Evolutionary conservation across 73 alveolate species (phyloP), one percentile per base, ranked within the genome.

Genomic region (Paramecium sonneborni): DNA sequence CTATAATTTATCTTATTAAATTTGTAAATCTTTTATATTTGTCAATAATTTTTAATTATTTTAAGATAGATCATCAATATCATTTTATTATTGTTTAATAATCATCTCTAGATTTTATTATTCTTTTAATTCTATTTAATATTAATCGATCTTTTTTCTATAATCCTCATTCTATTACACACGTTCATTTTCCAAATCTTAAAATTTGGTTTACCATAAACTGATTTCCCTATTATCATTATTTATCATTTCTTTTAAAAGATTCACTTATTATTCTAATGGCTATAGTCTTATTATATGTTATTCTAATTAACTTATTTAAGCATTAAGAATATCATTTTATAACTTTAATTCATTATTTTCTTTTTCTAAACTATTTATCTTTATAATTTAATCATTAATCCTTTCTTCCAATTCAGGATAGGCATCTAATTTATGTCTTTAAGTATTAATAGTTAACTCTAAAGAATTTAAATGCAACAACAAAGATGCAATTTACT

Each of bases 391-490:
- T 10, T 43, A 46, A 23, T 38, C 44, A 15, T 21, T 26, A 6
- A 79, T 79, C 7, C 46, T 43, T 11, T 79, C 35, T 24, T 79
- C 41, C 14, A 79, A 46, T 24, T 79, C 90, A 23, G 90, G 90
- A 79, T 79, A 79, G 5, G 35, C 10, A 43, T 79, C 74, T 10
- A 39, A 21, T 4, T 32, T 79, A 26, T 79, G 69, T 44, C 76
- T 79, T 79, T 39, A 11, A 1, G 44, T 46, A 46, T 24, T 79
- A 9, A 79, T 24, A 30, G 44, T 43, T 44, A 24, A 39, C 26
- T 79, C 90, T 79, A 79, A 79, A 39, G 44, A 26, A 46, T 79
- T 79, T 28, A 79, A 79, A 46, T 39, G 69, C 30, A 18, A 39
- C 11, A 79, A 34, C n/a, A 79, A 44, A 8, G 44, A 26, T 30